phyloP scores from a whole-genome alignment of 2,329 filamentous ascomycete genomes.

The Neofusicoccum kwambonambiense region DNA sequence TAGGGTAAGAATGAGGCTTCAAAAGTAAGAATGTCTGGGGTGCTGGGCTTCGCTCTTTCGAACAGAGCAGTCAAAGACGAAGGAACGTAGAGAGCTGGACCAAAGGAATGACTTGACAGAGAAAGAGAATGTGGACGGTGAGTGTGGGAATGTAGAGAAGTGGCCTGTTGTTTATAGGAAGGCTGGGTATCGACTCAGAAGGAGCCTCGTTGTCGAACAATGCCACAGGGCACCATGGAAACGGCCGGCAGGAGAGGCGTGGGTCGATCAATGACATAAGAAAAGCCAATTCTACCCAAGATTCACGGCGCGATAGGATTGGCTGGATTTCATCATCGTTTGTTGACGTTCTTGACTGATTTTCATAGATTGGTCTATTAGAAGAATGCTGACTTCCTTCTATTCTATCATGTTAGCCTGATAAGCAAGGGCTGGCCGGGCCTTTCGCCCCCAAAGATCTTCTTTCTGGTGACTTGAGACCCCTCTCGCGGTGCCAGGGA shows the following conservation, averaged over 20 bases:
- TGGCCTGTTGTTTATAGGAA: slow-evolving; percentile 19
- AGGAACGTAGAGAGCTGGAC: slow-evolving; percentile 45
- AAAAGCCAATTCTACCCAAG: slow-evolving; percentile 13
- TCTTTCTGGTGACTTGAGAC: slow-evolving; percentile 32
- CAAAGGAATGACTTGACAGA: slow-evolving; percentile 44
- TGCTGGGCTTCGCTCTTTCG: slow-evolving; percentile 23
- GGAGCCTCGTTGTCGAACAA: slow-evolving; percentile 17
- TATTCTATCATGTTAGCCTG: slow-evolving; percentile 31
- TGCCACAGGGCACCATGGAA: slow-evolving; percentile 18
- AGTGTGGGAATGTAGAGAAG: slow-evolving; percentile 33
- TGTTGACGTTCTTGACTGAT: slow-evolving; percentile 18
- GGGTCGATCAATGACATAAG: slow-evolving; percentile 20
- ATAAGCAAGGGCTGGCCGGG: slow-evolving; percentile 37
- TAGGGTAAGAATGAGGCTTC: slow-evolving; percentile 21
- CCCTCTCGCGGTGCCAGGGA: slow-evolving; percentile 33
- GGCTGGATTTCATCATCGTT: slow-evolving; percentile 16
- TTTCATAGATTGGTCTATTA: slow-evolving; percentile 19
- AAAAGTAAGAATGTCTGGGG: slow-evolving; percentile 44
- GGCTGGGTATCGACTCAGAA: slow-evolving; percentile 19
- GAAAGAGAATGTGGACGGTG: slow-evolving; percentile 33
- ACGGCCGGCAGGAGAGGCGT: slow-evolving; percentile 19
- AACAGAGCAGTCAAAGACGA: slow-evolving; percentile 26
- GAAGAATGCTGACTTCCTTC: slow-evolving; percentile 21
- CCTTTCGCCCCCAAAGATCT: slow-evolving; percentile 27
- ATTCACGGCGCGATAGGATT: slow-evolving; percentile 17